These are phyloP conservation scores for Rubia balearica DNA, from an alignment of 305 asterid species.

Conservation along the genomic window DNA sequence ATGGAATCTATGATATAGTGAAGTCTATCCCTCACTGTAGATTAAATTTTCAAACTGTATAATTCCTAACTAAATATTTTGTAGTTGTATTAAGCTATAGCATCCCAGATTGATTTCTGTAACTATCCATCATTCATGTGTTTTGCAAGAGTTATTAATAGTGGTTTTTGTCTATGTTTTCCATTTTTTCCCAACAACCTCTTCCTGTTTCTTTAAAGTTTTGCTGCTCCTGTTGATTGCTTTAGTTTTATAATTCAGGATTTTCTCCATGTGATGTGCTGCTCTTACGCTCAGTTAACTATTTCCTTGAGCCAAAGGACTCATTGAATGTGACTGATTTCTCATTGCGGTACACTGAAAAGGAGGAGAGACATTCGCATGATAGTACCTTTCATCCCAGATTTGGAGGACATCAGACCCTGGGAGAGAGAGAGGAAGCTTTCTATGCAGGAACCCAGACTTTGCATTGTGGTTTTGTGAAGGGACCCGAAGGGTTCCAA, in stretches of 20 bases:
- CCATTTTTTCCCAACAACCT: not conserved
- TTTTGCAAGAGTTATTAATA: not conserved
- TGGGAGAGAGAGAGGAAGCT: slow-evolving; percentile 66
- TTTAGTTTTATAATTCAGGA: slow-evolving; percentile 38
- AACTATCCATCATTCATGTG: not conserved
- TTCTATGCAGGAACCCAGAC: slow-evolving; percentile 64
- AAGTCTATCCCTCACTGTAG: not conserved
- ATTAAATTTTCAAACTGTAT: not conserved
- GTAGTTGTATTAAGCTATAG: not conserved
- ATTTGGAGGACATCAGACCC: slow-evolving; percentile 88
- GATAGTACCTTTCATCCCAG: slow-evolving; percentile 35
- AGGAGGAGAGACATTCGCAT: slow-evolving; percentile 38
- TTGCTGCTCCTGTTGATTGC: slow-evolving; percentile 15
- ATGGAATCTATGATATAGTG: not conserved
- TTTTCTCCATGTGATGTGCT: slow-evolving; percentile 67
- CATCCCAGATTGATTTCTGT: not conserved
- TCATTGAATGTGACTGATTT: slow-evolving; percentile 51
- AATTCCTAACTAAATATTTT: not conserved
- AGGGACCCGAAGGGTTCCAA: slow-evolving; percentile 44
- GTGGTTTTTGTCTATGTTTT: not conserved
- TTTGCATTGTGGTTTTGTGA: slow-evolving; percentile 84
- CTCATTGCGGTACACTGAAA: slow-evolving; percentile 59
- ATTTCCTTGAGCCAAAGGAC: slow-evolving; percentile 67
- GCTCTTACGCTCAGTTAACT: slow-evolving; percentile 53
- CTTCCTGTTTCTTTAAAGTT: not conserved